Conservation (phyloP, 441 rosid species). For the Euphorbia schlechtendalii region DNA sequence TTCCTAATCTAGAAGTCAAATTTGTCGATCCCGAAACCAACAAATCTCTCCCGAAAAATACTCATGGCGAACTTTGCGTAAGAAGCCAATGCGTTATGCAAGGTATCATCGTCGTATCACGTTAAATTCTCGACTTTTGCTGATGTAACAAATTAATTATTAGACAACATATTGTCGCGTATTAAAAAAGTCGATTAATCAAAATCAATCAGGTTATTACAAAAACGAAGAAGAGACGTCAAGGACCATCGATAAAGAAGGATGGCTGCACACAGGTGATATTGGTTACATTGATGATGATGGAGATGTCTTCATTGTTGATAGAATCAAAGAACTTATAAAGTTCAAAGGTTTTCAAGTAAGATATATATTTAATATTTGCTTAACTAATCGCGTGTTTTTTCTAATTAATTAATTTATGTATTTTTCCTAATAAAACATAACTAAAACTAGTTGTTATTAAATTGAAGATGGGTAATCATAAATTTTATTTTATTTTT, state of each 20-base stretch:
- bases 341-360: slow-evolving; percentile 96
- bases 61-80: slow-evolving; percentile 80
- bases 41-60: slow-evolving; percentile 55
- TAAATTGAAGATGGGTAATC: no score
- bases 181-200: no score
- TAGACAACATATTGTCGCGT: no score
- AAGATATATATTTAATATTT: slow-evolving; percentile 12
- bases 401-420: no score
- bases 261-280: slow-evolving; percentile 93
- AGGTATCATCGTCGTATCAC: slow-evolving; percentile 30
- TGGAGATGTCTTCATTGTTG: slow-evolving; percentile 85
- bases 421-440: no score
- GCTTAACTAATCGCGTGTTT: no score
- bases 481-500: no score
- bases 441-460: no score
- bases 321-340: slow-evolving; percentile 89
- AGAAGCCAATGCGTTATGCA: slow-evolving; percentile 85
- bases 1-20: slow-evolving; percentile 78
- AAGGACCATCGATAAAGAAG: slow-evolving; percentile 57
- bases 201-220: slow-evolving; percentile 41
- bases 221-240: slow-evolving; percentile 67
- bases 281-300: slow-evolving; percentile 82
- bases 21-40: slow-evolving; percentile 76
- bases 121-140: neutral
- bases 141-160: neutral